Conservation (phyloP, 2,329 filamentous ascomycete species). For the Ambrosiella beaveri region DNA sequence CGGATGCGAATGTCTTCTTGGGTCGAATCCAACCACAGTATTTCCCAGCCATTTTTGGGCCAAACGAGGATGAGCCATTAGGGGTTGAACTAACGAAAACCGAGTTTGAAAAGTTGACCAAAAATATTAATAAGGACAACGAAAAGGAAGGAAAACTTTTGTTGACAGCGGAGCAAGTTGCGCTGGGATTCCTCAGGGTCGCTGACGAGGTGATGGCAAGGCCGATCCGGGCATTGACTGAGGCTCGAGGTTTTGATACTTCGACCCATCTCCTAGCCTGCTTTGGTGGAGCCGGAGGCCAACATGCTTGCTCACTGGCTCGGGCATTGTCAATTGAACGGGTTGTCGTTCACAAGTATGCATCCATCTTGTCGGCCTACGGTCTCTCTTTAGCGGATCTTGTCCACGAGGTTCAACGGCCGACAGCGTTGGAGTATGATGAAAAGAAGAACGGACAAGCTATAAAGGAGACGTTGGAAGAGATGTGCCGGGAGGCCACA, state of each 20-base stretch:
- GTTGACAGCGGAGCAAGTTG: conserved; percentile 70
- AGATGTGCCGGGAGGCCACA: conserved; percentile 60
- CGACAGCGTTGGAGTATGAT: conserved; percentile 43
- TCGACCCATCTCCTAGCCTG: conserved; percentile 80
- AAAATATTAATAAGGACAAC: conserved; percentile 47
- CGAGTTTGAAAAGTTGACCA: conserved; percentile 57
- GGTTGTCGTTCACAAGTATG: conserved; percentile 74
- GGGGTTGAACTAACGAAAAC: conserved; percentile 60
- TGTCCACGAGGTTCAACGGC: conserved; percentile 77
- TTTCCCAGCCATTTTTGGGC: conserved; percentile 90
- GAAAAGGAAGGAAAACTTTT: conserved; percentile 43
- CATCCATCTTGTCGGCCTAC: conserved; percentile 76
- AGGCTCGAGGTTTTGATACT: conserved; percentile 83
- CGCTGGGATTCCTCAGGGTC: conserved; percentile 75
- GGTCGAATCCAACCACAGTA: conserved; percentile 75
- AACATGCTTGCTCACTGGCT: conserved; percentile 83
- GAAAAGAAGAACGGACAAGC: conserved; percentile 37
- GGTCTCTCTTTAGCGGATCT: conserved; percentile 89
- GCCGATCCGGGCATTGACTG: conserved; percentile 76
- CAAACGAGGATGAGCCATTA: conserved; percentile 66
- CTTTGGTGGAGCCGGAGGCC: conserved; percentile 80
- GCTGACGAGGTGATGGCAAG: conserved; percentile 85
- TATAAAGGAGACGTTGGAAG: conserved; percentile 56
- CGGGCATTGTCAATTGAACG: conserved; percentile 69
- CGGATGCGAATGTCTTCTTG: conserved; percentile 76